phyloP scores from a whole-genome alignment of 352 stramenopile genomes.

The Thalassiosira livingstoniorum region DNA sequence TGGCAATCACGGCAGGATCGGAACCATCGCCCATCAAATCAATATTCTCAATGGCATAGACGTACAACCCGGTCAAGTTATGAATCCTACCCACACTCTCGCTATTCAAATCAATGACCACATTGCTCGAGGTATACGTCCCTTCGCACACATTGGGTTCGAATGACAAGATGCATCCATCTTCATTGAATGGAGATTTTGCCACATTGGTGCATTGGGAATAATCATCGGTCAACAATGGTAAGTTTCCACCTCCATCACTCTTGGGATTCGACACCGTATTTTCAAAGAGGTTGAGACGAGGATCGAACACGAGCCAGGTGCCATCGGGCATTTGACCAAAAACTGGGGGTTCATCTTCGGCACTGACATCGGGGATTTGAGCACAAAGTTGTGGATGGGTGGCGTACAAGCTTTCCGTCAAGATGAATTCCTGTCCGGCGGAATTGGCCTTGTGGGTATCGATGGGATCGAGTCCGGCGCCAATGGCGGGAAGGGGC shows the following conservation, averaged over 20 bases:
- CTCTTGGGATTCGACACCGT: not conserved
- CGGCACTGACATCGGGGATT: not conserved
- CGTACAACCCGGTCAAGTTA: not conserved
- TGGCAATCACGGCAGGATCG: not conserved
- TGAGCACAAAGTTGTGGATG: not conserved
- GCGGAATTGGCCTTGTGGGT: not conserved
- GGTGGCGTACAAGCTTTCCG: not conserved
- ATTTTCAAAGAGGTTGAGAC: not conserved
- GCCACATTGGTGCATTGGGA: not conserved
- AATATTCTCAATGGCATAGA: not conserved
- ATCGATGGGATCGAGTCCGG: not conserved
- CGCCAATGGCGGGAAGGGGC: not conserved
- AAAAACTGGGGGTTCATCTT: not conserved
- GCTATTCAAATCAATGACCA: not conserved
- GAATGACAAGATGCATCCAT: not conserved
- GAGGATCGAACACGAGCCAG: not conserved
- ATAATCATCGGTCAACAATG: not conserved
- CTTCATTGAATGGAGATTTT: not conserved
- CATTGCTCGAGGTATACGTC: not conserved
- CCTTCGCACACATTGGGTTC: not conserved
- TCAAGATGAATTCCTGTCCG: not conserved
- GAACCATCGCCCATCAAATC: constrained; percentile 23
- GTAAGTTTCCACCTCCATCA: not conserved
- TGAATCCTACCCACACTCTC: not conserved
- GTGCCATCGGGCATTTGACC: not conserved